Evolutionary conservation across 2,329 filamentous ascomycete genomes (phyloP).

Genomic region (Exophiala mesophila): DNA sequence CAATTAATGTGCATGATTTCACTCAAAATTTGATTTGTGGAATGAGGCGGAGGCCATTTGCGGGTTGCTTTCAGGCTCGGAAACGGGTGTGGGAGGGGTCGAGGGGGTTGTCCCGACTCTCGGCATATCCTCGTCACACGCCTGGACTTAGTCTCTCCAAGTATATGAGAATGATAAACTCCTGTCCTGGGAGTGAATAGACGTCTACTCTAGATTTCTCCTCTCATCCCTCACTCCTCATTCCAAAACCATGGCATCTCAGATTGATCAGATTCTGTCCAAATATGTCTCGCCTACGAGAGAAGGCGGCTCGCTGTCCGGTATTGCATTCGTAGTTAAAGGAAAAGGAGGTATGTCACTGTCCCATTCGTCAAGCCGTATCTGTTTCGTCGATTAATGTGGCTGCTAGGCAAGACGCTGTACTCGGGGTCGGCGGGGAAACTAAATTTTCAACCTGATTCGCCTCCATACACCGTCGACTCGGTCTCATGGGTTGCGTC

Average conservation of each 20-base stretch:
- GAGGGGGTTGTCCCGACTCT: too few relatives aligned
- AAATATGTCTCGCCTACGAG: neutral
- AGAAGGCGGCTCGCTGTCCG: neutral
- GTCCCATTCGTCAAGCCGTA: neutral
- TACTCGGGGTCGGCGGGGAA: conserved; percentile 1
- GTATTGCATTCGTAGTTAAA: conserved; percentile 1
- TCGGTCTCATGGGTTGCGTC: conserved; percentile 35
- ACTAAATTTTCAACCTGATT: conserved; percentile 1
- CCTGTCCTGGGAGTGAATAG: too few relatives aligned
- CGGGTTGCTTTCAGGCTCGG: too few relatives aligned
- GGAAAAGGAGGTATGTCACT: neutral
- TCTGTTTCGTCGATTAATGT: neutral
- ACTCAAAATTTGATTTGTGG: too few relatives aligned
- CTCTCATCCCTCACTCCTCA: too few relatives aligned
- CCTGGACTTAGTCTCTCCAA: too few relatives aligned
- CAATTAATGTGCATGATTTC: too few relatives aligned
- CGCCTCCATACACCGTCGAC: conserved; percentile 34
- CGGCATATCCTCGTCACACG: too few relatives aligned
- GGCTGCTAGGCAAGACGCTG: neutral
- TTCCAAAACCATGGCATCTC: neutral
- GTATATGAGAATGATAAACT: too few relatives aligned
- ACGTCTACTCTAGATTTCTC: too few relatives aligned
- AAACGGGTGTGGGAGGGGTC: too few relatives aligned
- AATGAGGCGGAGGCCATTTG: too few relatives aligned
- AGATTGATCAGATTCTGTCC: neutral